These are phyloP conservation scores for Mycena galopus DNA, from an alignment of 768 basidiomycete species.

Conservation along the genomic window DNA sequence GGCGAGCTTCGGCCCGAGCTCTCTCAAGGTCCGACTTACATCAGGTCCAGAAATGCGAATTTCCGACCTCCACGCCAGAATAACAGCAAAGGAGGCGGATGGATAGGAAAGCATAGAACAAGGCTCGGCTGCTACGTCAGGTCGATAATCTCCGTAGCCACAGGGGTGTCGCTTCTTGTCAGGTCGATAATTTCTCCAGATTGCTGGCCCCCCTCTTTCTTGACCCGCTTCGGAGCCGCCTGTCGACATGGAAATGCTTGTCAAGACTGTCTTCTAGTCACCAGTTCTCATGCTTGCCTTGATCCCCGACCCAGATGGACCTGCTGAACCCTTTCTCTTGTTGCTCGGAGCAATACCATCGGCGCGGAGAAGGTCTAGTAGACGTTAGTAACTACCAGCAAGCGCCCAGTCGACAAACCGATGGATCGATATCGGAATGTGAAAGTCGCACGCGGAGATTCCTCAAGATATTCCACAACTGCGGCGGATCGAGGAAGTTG, in stretches of 20 bases:
- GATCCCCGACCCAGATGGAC: conserved; percentile 1
- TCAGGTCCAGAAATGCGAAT: not conserved
- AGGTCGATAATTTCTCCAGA: conserved; percentile 33
- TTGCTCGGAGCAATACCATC: conserved; percentile 25
- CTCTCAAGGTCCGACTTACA: not conserved
- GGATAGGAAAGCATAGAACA: conserved; percentile 1
- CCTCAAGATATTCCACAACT: conserved; percentile 28
- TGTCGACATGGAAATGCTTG: not conserved
- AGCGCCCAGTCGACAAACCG: conserved; percentile 9
- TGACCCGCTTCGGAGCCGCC: conserved; percentile 26
- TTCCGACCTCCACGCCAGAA: conserved; percentile 9
- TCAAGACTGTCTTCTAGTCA: not conserved
- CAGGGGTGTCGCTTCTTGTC: conserved; percentile 29
- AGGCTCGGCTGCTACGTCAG: conserved; percentile 25
- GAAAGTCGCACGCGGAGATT: conserved; percentile 24
- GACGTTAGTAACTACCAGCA: not conserved
- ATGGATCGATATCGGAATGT: conserved; percentile 33
- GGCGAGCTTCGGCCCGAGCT: not conserved
- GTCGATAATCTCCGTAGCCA: conserved; percentile 33
- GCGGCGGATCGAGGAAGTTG: conserved; percentile 14
- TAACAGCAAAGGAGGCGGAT: conserved; percentile 1
- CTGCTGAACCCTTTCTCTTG: conserved; percentile 1
- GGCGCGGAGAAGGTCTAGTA: conserved; percentile 28
- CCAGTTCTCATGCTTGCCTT: conserved; percentile 21
- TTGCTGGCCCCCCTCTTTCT: conserved; percentile 16